A percentile compares a stretch with the other conserved stretches of the same genome.
Conservation (phyloP, 176 grass and related monocot species). For the Tillandsia leiboldiana region DNA sequence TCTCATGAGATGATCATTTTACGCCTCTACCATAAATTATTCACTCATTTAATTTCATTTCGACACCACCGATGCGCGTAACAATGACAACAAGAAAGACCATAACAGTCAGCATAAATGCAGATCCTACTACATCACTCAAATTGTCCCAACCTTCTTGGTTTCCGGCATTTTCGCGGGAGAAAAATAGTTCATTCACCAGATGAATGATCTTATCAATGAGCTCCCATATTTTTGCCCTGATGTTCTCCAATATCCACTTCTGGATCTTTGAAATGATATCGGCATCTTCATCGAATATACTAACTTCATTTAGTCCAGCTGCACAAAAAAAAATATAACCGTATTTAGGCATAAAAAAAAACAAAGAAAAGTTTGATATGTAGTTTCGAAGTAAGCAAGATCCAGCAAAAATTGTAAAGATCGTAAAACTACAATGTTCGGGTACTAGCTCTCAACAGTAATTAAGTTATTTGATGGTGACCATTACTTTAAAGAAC, state of each 20-base stretch:
- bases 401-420: too few relatives aligned
- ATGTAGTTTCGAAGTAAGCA: too few relatives aligned
- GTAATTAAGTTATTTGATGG: too few relatives aligned
- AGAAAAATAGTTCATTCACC: neutral
- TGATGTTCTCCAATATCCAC: neutral
- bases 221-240: neutral
- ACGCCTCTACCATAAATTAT: too few relatives aligned
- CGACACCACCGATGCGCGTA: neutral
- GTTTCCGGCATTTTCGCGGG: neutral
- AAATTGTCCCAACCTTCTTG: neutral
- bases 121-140: neutral
- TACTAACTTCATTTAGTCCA: neutral
- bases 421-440: too few relatives aligned
- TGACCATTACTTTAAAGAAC: too few relatives aligned
- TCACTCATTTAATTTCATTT: too few relatives aligned
- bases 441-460: too few relatives aligned
- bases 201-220: slow-evolving; percentile 1
- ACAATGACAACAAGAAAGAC: neutral
- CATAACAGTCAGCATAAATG: slow-evolving; percentile 1
- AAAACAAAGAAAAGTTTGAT: too few relatives aligned
- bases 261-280: neutral
- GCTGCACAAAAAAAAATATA: neutral
- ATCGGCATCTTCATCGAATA: neutral
- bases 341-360: too few relatives aligned
- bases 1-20: too few relatives aligned